These are phyloP conservation scores for Verticillium nonalfalfae DNA, from an alignment of 2,329 filamentous ascomycete genomes.

Conservation along the genomic window DNA sequence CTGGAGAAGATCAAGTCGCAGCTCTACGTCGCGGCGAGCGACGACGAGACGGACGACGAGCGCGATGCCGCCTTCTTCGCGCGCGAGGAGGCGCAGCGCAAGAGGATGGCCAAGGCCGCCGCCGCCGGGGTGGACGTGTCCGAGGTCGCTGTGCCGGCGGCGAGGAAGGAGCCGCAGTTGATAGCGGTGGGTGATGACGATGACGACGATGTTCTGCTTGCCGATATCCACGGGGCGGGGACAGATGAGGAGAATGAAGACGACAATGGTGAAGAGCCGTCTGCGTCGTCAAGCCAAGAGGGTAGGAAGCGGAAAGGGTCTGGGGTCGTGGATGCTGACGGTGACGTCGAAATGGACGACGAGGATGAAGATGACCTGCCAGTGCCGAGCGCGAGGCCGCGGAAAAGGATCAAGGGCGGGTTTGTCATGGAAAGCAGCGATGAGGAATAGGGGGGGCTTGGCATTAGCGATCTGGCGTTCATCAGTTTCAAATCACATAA, in stretches of 20 bases:
- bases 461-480: background rate
- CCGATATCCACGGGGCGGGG: constrained; percentile 10
- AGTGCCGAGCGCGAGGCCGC: constrained; percentile 24
- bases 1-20: constrained; percentile 76
- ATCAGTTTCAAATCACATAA: background rate
- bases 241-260: constrained; percentile 1
- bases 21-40: constrained; percentile 72
- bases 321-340: constrained; percentile 11
- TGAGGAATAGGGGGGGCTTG: constrained; percentile 30
- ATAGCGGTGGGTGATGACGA: constrained; percentile 15
- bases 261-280: background rate
- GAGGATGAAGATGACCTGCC: constrained; percentile 32
- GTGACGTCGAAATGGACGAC: constrained; percentile 12
- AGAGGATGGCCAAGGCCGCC: constrained; percentile 30
- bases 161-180: constrained; percentile 20
- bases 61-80: constrained; percentile 69
- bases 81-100: constrained; percentile 52
- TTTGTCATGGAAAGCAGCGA: constrained; percentile 57
- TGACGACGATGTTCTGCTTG: constrained; percentile 12
- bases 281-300: constrained; percentile 6
- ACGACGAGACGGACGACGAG: constrained; percentile 83
- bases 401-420: constrained; percentile 41
- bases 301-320: constrained; percentile 5
- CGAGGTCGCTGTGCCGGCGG: constrained; percentile 8
- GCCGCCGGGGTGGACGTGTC: constrained; percentile 16